A percentile compares a stretch with the other conserved stretches of the same genome.
Conservation (phyloP, 1,284 basidiomycete genomes). For the Volvariella volvacea region DNA sequence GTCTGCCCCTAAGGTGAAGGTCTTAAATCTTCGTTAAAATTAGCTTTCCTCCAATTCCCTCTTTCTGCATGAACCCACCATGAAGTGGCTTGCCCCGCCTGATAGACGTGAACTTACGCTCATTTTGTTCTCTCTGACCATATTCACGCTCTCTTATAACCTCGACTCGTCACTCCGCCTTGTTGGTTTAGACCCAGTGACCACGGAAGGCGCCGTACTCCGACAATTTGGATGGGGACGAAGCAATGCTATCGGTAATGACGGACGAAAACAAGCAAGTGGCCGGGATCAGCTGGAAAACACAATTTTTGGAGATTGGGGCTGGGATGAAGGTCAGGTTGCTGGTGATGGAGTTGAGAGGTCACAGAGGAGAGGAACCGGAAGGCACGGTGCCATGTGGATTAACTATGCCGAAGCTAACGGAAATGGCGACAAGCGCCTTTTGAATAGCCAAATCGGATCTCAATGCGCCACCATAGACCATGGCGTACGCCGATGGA, state of each 20-base stretch:
- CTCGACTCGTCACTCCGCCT: conserved; percentile 48
- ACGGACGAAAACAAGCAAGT: conserved; percentile 42
- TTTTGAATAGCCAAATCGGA: conserved; percentile 8
- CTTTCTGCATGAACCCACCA: conserved; percentile 1
- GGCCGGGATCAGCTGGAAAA: conserved; percentile 50
- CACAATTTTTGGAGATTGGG: conserved; percentile 60
- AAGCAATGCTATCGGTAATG: conserved; percentile 28
- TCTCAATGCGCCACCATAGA: conserved; percentile 30
- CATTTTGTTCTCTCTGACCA: conserved; percentile 48
- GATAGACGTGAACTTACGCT: conserved; percentile 60
- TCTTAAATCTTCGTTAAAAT: too few species aligned
- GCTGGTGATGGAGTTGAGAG: conserved; percentile 41
- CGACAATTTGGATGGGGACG: conserved; percentile 25
- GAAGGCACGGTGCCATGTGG: conserved; percentile 33
- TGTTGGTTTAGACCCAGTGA: conserved; percentile 34
- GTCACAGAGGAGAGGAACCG: conserved; percentile 28
- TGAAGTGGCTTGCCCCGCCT: conserved; percentile 47
- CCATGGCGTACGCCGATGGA: conserved; percentile 49
- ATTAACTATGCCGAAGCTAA: conserved; percentile 11
- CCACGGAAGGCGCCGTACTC: conserved; percentile 30
- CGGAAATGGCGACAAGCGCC: too few species aligned
- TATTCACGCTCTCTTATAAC: conserved; percentile 64
- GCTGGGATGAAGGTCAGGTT: conserved; percentile 52
- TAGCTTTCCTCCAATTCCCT: too few species aligned
- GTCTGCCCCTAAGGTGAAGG: not conserved